Evolutionary conservation across 352 stramenopile genomes (phyloP), one percentile per base, ranked within the genome.

Genomic region (Blastocystis sp.): DNA sequence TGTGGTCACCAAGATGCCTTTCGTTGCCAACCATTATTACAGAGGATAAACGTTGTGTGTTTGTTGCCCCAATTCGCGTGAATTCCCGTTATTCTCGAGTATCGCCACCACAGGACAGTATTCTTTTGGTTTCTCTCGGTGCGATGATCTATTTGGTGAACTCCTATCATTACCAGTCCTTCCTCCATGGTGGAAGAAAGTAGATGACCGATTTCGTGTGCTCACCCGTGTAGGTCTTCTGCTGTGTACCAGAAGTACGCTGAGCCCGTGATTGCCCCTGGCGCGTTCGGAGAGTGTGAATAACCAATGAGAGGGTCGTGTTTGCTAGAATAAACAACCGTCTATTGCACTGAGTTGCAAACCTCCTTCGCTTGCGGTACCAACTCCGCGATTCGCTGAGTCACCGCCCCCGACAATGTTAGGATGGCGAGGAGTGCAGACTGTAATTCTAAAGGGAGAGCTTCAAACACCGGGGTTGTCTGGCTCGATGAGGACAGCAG

Each of bases 1-100:
- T 55, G 45, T 55, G 45, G 45, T 55, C 45, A 55, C 45, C 45
- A 98, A 98, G 93, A 99, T 99, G 96, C 97, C 97, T 45, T 99
- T 99, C 92, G 95, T 99, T 45, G 93, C 95, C 16, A 93, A 95
- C 55, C 93, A 95, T 50, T 99, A 99, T 93, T 99, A 98, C 93
- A 92, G 94, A 63, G 93, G 62, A 88, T 88, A 88, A 88, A 81
- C 3, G 71, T 63, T 45, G 50, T 59, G 67, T 78, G 63, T 51
- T 74, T 74, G 63, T 74, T 74, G 45, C 6, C 0, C 9, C 45
- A 55, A 16, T 19, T 55, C 16, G 9, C 45, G 16, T 55, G 45
- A 55, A 55, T 55, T 55, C 45, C 45, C 45, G 45, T 55, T 55
- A 55, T 55, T 55, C 45, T 55, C 45, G 45, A 55, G 9, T 6